Evolutionary conservation across 805 yeast species (phyloP), one percentile per base, ranked within the genome.

Genomic region (Isabelozyma pseudorhagii): DNA sequence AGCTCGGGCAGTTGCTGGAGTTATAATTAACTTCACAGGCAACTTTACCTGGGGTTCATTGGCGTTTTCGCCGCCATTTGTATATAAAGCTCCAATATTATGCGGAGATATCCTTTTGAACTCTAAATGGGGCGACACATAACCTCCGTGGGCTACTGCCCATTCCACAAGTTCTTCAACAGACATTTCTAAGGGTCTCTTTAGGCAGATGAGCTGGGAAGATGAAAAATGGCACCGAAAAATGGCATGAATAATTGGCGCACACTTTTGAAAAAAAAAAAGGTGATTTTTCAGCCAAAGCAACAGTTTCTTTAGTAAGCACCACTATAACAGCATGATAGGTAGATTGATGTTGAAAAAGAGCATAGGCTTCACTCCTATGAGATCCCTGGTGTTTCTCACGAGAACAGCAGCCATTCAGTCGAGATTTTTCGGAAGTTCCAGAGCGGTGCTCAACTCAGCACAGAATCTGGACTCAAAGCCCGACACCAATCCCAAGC

Each of bases 141-240:
- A 3, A 1, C 73, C 64, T 1, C 75, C 77, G 42, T 71, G 54
- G 1, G 49, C 49, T 11, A 31, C 45, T 9, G 71, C 67, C 78
- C 78, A 73, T 8, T 50, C 34, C 8, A 70, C 46, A 18, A 71
- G 60, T 3, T 47, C 46, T 8, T 51, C 36, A 31, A 31, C 36
- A 13, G 36, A 31, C 36, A 31, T 31, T 31, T 31, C n/a, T 13
- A 10, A 31, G 2, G 36, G 36, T 31, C n/a, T 10, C 36, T 8
- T 5, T 31, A 10, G 36, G 36, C 4, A 13, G 36, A 10, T 9
- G n/a, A 31, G 10, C 36, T 9, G n/a, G 8, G n/a, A 13, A 31
- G 36, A 3, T 31, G 25, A 21, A 21, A 21, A 21, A 21, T 21
- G 25, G 25, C 25, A 21, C 25, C 3, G 25, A 21, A 21, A 21